Conservation (phyloP, 2,329 filamentous ascomycete species). For the Fusarium nygamai region DNA sequence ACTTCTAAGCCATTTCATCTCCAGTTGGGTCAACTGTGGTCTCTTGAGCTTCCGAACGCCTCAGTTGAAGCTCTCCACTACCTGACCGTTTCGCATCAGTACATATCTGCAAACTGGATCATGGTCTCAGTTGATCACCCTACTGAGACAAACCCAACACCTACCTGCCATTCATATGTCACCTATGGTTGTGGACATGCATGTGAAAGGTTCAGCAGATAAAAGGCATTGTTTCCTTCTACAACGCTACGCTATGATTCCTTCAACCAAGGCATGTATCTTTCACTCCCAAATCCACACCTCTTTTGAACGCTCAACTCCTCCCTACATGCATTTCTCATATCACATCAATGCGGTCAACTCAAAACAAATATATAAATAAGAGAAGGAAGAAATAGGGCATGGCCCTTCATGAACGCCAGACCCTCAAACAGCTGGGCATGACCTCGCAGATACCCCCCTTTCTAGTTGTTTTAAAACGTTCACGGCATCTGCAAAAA, state of each 20-base stretch:
- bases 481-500: constrained; percentile 63
- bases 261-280: neutral
- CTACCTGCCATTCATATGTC: neutral
- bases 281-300: neutral
- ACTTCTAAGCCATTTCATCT: neutral
- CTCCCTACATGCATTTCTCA: constrained; percentile 10
- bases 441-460: constrained; percentile 49
- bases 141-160: constrained; percentile 11
- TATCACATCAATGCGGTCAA: constrained; percentile 5
- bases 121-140: constrained; percentile 14
- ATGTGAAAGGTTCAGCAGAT: neutral
- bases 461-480: constrained; percentile 63
- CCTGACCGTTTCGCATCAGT: neutral
- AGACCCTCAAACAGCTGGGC: constrained; percentile 1
- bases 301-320: constrained; percentile 21
- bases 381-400: neutral
- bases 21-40: neutral
- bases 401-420: neutral
- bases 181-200: neutral
- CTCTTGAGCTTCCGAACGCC: constrained; percentile 2
- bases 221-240: neutral
- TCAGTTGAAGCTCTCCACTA: neutral
- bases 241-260: neutral
- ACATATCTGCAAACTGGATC: neutral
- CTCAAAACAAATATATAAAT: neutral